Conservation (phyloP, 1,284 basidiomycete genomes). For the Trametes pubescens region DNA sequence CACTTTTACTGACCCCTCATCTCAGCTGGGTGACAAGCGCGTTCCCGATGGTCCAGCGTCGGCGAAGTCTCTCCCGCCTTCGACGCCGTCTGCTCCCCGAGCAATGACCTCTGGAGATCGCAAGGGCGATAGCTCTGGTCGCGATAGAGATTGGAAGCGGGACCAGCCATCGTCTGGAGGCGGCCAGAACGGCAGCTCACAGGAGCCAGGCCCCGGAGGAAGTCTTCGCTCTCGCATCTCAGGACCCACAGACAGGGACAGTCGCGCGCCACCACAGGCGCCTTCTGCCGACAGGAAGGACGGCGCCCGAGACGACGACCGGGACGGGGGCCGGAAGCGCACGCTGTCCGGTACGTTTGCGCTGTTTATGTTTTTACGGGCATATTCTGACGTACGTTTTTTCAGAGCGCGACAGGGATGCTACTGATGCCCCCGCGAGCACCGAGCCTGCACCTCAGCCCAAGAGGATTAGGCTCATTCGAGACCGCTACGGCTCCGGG, state of each 20-base stretch:
- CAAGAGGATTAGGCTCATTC: constrained; percentile 50
- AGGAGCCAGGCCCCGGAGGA: constrained; percentile 37
- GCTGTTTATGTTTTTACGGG: not conserved
- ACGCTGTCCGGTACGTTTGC: constrained; percentile 65
- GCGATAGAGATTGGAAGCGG: constrained; percentile 42
- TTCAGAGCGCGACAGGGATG: constrained; percentile 61
- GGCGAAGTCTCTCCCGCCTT: constrained; percentile 59
- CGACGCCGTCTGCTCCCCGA: constrained; percentile 74
- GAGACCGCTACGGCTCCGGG: constrained; percentile 49
- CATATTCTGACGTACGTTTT: not conserved
- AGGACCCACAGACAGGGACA: constrained; percentile 55
- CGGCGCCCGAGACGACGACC: constrained; percentile 61
- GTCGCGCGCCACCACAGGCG: constrained; percentile 49
- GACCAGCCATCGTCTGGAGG: constrained; percentile 32
- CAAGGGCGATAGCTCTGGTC: constrained; percentile 35
- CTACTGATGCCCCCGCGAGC: constrained; percentile 37
- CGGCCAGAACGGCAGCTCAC: constrained; percentile 22
- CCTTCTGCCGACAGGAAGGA: constrained; percentile 37
- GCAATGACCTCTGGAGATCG: constrained; percentile 59
- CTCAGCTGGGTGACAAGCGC: constrained; percentile 62
- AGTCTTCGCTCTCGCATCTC: constrained; percentile 71
- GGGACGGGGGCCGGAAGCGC: constrained; percentile 69
- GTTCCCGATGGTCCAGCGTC: constrained; percentile 58
- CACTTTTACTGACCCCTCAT: not conserved
- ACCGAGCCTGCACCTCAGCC: constrained; percentile 37